phyloP scores from a whole-genome alignment of 1,284 basidiomycete genomes.

The Dichomitus squalens region DNA sequence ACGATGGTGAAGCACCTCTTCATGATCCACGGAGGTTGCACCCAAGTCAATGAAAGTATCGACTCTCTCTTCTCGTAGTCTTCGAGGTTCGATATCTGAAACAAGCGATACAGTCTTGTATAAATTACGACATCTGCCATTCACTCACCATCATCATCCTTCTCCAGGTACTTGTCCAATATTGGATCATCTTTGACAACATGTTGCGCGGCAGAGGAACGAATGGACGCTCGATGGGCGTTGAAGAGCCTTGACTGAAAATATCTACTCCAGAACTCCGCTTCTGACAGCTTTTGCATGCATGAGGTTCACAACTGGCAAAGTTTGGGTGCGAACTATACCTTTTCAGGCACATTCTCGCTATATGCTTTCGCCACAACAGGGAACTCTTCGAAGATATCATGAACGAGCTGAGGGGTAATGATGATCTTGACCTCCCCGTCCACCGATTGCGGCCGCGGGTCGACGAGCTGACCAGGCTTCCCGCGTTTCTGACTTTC shows the following conservation, averaged over 20 bases:
- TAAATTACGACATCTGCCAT: background rate
- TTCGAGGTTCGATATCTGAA: slow-evolving; percentile 80
- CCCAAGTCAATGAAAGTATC: slow-evolving; percentile 85
- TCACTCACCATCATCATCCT: slow-evolving; percentile 86
- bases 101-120: background rate
- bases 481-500: slow-evolving; percentile 82
- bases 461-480: slow-evolving; percentile 87
- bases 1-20: slow-evolving; percentile 54
- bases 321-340: slow-evolving; percentile 32
- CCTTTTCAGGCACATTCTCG: slow-evolving; percentile 90
- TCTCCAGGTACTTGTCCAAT: slow-evolving; percentile 94
- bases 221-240: slow-evolving; percentile 89
- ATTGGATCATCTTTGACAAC: slow-evolving; percentile 91
- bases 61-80: slow-evolving; percentile 65
- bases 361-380: slow-evolving; percentile 91
- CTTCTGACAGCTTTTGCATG: slow-evolving; percentile 71
- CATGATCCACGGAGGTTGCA: slow-evolving; percentile 92
- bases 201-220: slow-evolving; percentile 82
- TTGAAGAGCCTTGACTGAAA: slow-evolving; percentile 96
- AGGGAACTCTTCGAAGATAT: slow-evolving; percentile 98
- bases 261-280: slow-evolving; percentile 95
- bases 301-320: slow-evolving; percentile 4
- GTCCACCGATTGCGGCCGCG: slow-evolving; percentile 79
- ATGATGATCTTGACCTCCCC: slow-evolving; percentile 90
- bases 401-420: slow-evolving; percentile 90